Evolutionary conservation across 2,329 filamentous ascomycete genomes (phyloP), one percentile per base, ranked within the genome.

Genomic region (Aspergillus alliaceus): DNA sequence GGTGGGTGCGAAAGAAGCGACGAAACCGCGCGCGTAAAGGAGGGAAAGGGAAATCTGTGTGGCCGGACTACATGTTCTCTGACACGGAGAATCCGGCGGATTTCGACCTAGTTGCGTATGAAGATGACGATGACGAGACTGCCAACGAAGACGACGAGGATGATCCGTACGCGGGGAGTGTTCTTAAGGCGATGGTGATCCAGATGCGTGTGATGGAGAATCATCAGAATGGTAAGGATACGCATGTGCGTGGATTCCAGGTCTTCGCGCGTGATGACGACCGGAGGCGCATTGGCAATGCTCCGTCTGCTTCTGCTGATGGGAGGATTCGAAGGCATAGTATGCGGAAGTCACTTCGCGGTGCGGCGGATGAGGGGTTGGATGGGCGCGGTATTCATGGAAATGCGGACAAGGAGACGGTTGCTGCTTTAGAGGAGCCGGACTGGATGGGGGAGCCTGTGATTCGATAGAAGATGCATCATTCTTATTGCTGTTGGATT

Each of bases 211-310:
- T 99, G 49, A 84, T 93, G 51, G 95, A 98, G 77, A 99, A 99
- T 70, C 95, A 99, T 73, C 95, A 99, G 77, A 99, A 99, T 73
- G 95, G 95, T 62, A 99, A 99, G 74, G 95, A 99, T 72, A 99
- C 95, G n/a, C 95, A 99, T 79, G 84, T 99, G 24, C 84, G 95
- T 15, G 93, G 92, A 2, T 84, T 99, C 73, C 96, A 96, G 77
- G 89, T 98, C 9, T 99, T 87, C 68, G 82, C 85, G 14, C 72
- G 69, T 29, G 78, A 81, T 58, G 76, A 79, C 48, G 70, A 64
- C 44, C 69, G 72, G 0, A 67, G 69, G 4, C 66, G 69, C 3
- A 61, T 69, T 37, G 66, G 60, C 7, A 64, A 64, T 60, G 72
- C 62, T 35, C 71, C 71, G 14, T 72, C 70, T 34, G 71, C 70